Conservation (phyloP, 2,329 filamentous ascomycete species). For the Ceratocystis eucalypticola region DNA sequence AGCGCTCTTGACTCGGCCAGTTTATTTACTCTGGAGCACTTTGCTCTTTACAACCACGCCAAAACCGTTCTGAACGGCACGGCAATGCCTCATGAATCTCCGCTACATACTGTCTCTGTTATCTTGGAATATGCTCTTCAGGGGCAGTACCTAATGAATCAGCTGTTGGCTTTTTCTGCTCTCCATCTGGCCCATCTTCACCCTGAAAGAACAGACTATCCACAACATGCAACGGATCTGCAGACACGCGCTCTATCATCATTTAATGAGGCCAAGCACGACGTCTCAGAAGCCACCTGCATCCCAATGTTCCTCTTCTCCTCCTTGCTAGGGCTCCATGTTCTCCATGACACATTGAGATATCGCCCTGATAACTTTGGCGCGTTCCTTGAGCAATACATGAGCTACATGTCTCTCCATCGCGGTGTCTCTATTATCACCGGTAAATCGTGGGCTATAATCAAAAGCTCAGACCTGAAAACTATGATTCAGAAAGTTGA, state of each 20-base stretch:
- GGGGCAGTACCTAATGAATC: slow-evolving; percentile 35
- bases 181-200: slow-evolving; percentile 29
- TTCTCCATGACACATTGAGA: background rate
- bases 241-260: slow-evolving; percentile 32
- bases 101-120: background rate
- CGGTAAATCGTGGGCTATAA: background rate
- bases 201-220: slow-evolving; percentile 23
- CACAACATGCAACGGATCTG: slow-evolving; percentile 31
- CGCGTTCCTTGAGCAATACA: background rate
- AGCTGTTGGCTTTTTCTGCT: slow-evolving; percentile 34
- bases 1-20: slow-evolving; percentile 15
- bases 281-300: background rate
- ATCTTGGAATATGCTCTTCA: slow-evolving; percentile 22
- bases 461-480: background rate
- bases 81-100: slow-evolving; percentile 5
- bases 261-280: background rate
- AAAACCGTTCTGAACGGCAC: slow-evolving; percentile 24
- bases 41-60: slow-evolving; percentile 27
- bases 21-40: slow-evolving; percentile 29
- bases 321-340: background rate
- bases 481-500: background rate
- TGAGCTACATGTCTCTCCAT: background rate
- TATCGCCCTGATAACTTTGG: background rate
- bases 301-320: background rate
- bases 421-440: background rate